A percentile compares a stretch with the other conserved stretches of the same genome.
phyloP scores from a whole-genome alignment of 148 eudicot species.

The Rheum nobile region DNA sequence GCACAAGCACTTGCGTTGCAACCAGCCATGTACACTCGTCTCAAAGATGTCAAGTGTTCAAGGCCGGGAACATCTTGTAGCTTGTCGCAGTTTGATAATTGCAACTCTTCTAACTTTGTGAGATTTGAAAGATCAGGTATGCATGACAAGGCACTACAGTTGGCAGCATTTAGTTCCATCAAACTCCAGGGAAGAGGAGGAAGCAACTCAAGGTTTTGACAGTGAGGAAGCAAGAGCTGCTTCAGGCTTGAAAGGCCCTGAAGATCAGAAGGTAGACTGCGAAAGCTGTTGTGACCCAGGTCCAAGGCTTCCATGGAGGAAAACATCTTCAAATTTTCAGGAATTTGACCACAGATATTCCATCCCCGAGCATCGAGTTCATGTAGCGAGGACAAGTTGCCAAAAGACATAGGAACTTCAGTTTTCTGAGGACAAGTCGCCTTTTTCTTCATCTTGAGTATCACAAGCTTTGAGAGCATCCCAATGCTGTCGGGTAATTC shows the following conservation, averaged over 20 bases:
- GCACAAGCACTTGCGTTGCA: slow-evolving; percentile 28
- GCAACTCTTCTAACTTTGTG: slow-evolving; percentile 30
- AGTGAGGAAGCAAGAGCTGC: slow-evolving; percentile 30
- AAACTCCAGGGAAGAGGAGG: slow-evolving; percentile 53
- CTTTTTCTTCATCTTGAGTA: slow-evolving; percentile 33
- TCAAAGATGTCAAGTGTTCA: slow-evolving; percentile 39
- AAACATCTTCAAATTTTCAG: slow-evolving; percentile 33
- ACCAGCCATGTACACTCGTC: slow-evolving; percentile 42
- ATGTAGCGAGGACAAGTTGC: slow-evolving; percentile 24
- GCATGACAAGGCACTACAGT: slow-evolving; percentile 33
- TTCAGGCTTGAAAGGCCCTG: slow-evolving; percentile 28
- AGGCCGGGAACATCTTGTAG: slow-evolving; percentile 42
- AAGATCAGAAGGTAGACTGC: slow-evolving; percentile 38
- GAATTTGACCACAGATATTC: slow-evolving; percentile 33
- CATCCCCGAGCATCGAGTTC: slow-evolving; percentile 47
- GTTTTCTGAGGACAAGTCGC: slow-evolving; percentile 5
- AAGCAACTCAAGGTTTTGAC: slow-evolving; percentile 30
- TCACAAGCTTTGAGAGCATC: slow-evolving; percentile 28
- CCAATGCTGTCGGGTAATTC: slow-evolving; percentile 45
- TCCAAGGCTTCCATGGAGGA: slow-evolving; percentile 30
- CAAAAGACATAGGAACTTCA: slow-evolving; percentile 38
- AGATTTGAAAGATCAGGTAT: slow-evolving; percentile 38
- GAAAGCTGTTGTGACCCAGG: slow-evolving; percentile 40
- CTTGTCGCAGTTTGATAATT: slow-evolving; percentile 41
- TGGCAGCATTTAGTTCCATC: slow-evolving; percentile 37